These are phyloP conservation scores for Gentiana dahurica DNA, from an alignment of 257 asterid genomes.

Conservation along the genomic window DNA sequence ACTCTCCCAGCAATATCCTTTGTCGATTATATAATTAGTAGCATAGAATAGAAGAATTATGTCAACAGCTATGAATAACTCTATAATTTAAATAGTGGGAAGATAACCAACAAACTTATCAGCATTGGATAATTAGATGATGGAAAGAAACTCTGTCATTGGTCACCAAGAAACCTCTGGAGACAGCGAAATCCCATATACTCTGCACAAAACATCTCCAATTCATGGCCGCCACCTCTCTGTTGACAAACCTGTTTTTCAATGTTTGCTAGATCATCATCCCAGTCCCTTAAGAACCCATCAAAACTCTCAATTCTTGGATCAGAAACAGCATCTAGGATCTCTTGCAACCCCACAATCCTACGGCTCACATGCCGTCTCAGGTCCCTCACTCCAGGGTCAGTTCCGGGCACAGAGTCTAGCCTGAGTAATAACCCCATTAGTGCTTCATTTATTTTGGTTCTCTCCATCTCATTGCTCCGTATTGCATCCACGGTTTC, in stretches of 20 bases:
- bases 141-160: constrained; percentile 15
- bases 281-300: constrained; percentile 77
- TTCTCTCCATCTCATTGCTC: constrained; percentile 50
- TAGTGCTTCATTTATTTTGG: constrained; percentile 70
- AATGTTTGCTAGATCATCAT: constrained; percentile 50
- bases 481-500: constrained; percentile 96
- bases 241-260: constrained; percentile 61
- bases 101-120: neutral
- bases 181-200: constrained; percentile 82
- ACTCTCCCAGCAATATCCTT: too few species aligned
- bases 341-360: constrained; percentile 93
- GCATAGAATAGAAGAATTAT: neutral
- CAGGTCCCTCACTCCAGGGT: constrained; percentile 73
- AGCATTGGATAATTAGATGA: neutral
- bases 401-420: constrained; percentile 89
- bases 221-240: constrained; percentile 57
- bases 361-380: constrained; percentile 77
- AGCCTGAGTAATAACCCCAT: constrained; percentile 60
- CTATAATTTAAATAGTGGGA: neutral
- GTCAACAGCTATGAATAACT: neutral
- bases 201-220: constrained; percentile 87
- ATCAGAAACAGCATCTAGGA: constrained; percentile 74
- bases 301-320: constrained; percentile 59
- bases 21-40: too few species aligned
- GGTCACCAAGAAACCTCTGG: constrained; percentile 87